Percentiles rank a stretch among this genome's conserved stretches.
Evolutionary conservation across 805 yeast genomes (phyloP).

Genomic region (Yamadazyma insecticola): DNA sequence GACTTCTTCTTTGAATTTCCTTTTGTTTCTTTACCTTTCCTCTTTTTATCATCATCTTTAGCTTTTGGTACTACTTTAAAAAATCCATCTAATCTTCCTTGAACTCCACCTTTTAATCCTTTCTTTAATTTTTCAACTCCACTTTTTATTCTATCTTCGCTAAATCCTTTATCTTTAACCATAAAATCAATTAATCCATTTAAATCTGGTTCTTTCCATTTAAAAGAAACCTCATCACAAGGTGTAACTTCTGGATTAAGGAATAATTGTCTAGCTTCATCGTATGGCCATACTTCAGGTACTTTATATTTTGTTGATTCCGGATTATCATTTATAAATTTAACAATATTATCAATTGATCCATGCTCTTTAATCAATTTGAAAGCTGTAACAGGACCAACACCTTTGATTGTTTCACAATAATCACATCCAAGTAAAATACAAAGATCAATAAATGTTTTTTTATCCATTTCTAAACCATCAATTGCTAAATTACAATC

Average conservation of each 20-base stretch:
- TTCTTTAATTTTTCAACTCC: constrained; percentile 85
- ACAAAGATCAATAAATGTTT: constrained; percentile 85
- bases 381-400: constrained; percentile 93
- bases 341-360: constrained; percentile 72
- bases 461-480: constrained; percentile 68
- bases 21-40: constrained; percentile 23
- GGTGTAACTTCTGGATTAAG: constrained; percentile 73
- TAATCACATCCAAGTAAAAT: constrained; percentile 95
- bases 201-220: constrained; percentile 87
- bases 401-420: constrained; percentile 90
- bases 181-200: constrained; percentile 78
- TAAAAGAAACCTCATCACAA: constrained; percentile 59
- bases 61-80: constrained; percentile 64
- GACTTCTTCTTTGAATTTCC: constrained; percentile 24
- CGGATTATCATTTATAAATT: constrained; percentile 51
- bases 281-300: constrained; percentile 93
- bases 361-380: constrained; percentile 85
- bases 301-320: constrained; percentile 65
- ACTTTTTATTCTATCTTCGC: constrained; percentile 83
- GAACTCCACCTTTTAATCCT: constrained; percentile 79
- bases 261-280: constrained; percentile 82
- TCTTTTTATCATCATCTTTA: constrained; percentile 26
- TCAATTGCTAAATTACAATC: constrained; percentile 62
- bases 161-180: constrained; percentile 86
- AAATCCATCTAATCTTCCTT: constrained; percentile 90